A percentile compares a stretch with the other conserved stretches of the same genome.
These are phyloP conservation scores for Coprinopsis sp. DNA, from an alignment of 768 basidiomycete genomes.

Conservation along the genomic window DNA sequence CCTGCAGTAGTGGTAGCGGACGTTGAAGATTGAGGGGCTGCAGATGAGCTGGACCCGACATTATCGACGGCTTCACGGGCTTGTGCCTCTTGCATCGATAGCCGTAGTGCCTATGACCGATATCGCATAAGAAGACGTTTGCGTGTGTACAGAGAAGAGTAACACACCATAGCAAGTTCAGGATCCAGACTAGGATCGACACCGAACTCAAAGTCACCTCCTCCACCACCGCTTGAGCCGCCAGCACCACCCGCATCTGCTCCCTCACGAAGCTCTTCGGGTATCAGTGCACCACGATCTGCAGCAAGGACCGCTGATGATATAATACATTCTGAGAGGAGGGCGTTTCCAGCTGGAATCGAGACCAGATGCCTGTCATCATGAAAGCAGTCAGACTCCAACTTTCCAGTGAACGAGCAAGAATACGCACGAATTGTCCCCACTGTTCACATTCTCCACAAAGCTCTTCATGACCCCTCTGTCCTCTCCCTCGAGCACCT, in stretches of 20 bases:
- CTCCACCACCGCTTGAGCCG: conserved; percentile 40
- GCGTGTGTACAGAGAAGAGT: neutral
- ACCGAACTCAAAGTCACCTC: conserved; percentile 74
- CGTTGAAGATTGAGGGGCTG: conserved; percentile 26
- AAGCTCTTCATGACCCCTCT: conserved; percentile 71
- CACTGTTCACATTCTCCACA: conserved; percentile 73
- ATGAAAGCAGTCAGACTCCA: no score
- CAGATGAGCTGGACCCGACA: conserved; percentile 24
- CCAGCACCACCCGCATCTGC: conserved; percentile 26
- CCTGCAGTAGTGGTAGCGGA: conserved; percentile 37
- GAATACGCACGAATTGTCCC: conserved; percentile 78
- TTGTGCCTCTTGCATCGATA: conserved; percentile 95
- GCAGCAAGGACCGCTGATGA: conserved; percentile 78
- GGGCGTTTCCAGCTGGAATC: conserved; percentile 69
- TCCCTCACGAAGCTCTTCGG: conserved; percentile 51
- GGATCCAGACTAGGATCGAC: conserved; percentile 96
- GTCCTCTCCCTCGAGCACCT: conserved; percentile 55
- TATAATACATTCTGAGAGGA: conserved; percentile 80
- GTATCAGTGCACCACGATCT: conserved; percentile 67
- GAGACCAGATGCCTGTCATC: conserved; percentile 79
- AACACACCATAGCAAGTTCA: conserved; percentile 87
- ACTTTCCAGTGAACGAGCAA: neutral
- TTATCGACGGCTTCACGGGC: conserved; percentile 63
- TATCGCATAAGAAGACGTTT: neutral
- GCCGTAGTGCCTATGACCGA: conserved; percentile 72